Conservation (phyloP, 169 alveolate species). For the Cystoisospora suis region DNA sequence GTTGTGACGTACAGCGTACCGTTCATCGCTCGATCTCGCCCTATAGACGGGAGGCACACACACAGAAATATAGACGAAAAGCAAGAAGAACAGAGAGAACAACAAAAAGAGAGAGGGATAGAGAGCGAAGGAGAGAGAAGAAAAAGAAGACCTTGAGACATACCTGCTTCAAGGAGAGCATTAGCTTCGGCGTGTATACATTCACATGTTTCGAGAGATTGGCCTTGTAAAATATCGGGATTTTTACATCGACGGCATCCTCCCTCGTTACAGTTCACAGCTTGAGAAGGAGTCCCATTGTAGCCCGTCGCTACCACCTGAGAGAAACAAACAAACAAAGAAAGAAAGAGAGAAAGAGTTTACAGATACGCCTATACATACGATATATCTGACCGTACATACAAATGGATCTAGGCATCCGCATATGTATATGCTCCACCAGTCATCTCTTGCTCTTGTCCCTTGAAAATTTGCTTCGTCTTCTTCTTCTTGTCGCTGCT, state of each 20-base stretch:
- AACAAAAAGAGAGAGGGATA: too few species aligned
- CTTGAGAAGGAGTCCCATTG: slow-evolving; percentile 86
- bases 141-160: too few species aligned
- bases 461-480: too few species aligned
- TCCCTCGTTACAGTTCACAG: slow-evolving; percentile 81
- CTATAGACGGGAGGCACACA: slow-evolving; percentile 36
- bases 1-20: slow-evolving; percentile 77
- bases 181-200: slow-evolving; percentile 89
- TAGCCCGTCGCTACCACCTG: slow-evolving; percentile 85
- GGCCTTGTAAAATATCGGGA: slow-evolving; percentile 73
- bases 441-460: too few species aligned
- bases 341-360: not conserved
- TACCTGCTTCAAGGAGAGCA: slow-evolving; percentile 81
- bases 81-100: too few species aligned
- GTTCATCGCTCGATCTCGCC: slow-evolving; percentile 71
- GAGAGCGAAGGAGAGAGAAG: too few species aligned
- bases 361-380: too few species aligned
- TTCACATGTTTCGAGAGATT: slow-evolving; percentile 81
- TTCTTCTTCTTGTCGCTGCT: too few species aligned
- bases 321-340: not conserved
- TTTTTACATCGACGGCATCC: slow-evolving; percentile 84
- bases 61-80: not conserved
- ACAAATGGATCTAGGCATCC: too few species aligned
- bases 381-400: too few species aligned
- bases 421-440: too few species aligned